Conservation (phyloP, 768 basidiomycete species). For the Dentipellis fragilis region DNA sequence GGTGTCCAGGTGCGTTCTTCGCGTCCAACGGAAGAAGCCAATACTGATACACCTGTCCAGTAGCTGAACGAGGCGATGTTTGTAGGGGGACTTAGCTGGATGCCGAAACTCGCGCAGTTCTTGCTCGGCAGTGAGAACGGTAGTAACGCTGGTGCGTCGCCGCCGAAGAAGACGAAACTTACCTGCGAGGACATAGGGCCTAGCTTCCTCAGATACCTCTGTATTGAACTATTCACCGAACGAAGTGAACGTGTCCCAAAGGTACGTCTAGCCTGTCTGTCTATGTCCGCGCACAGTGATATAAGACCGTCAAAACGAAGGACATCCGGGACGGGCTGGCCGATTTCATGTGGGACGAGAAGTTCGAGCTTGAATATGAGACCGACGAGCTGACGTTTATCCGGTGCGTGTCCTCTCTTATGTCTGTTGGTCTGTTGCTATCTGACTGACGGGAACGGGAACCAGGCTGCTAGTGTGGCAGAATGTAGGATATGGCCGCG, state of each 20-base stretch:
- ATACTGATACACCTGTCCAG: constrained; percentile 8
- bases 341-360: constrained; percentile 28
- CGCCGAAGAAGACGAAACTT: constrained; percentile 14
- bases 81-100: constrained; percentile 44
- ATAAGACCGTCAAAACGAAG: constrained; percentile 25
- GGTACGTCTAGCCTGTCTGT: not conserved
- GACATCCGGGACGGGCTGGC: constrained; percentile 23
- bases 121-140: constrained; percentile 12
- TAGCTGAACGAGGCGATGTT: constrained; percentile 61
- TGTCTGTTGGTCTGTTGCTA: not conserved
- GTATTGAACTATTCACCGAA: not conserved
- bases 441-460: not conserved
- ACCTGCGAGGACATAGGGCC: constrained; percentile 31
- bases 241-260: not conserved
- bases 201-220: constrained; percentile 17
- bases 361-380: constrained; percentile 40
- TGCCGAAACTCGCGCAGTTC: constrained; percentile 32
- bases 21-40: not conserved
- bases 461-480: constrained; percentile 25
- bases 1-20: constrained; percentile 29
- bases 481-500: constrained; percentile 32
- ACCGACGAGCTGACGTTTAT: constrained; percentile 43
- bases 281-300: constrained; percentile 1
- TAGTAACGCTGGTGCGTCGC: constrained; percentile 7
- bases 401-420: constrained; percentile 25